phyloP scores from a whole-genome alignment of 345 rosid genomes.

The Salix brachista region DNA sequence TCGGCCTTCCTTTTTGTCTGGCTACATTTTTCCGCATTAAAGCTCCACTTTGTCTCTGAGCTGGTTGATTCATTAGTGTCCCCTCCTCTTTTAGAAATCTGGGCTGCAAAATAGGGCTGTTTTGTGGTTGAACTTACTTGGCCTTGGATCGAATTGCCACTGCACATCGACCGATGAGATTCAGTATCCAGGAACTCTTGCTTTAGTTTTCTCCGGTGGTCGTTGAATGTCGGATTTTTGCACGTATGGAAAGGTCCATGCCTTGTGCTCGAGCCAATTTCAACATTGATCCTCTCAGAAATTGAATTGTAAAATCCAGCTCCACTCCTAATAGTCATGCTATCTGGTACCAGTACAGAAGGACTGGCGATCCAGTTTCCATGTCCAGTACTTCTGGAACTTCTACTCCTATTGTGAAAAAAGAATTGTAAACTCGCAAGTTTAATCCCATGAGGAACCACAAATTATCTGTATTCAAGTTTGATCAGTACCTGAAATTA shows the following conservation, averaged over 20 bases:
- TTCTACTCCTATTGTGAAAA: background rate
- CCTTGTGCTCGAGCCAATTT: constrained; percentile 10
- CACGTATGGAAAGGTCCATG: constrained; percentile 16
- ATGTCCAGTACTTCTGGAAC: constrained; percentile 2
- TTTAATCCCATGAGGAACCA: background rate
- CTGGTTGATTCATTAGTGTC: background rate
- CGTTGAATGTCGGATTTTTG: background rate
- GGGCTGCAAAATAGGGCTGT: background rate
- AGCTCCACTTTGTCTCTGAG: constrained; percentile 2
- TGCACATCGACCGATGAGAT: background rate
- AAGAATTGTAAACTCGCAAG: background rate
- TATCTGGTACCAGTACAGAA: background rate
- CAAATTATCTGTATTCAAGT: background rate
- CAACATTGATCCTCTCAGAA: constrained; percentile 2
- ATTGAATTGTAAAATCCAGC: background rate
- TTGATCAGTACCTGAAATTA: constrained; percentile 25
- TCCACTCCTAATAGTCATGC: constrained; percentile 1
- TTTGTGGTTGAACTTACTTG: background rate
- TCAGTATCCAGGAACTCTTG: background rate
- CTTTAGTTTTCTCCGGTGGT: constrained; percentile 10
- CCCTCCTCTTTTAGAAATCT: background rate
- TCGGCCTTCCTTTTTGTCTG: constrained; percentile 17
- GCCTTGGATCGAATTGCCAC: background rate
- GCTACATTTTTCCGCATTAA: constrained; percentile 1
- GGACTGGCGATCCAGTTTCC: constrained; percentile 16